These are phyloP conservation scores for Ceratobasidium sp. DNA, from an alignment of 1,284 basidiomycete genomes.

Conservation along the genomic window DNA sequence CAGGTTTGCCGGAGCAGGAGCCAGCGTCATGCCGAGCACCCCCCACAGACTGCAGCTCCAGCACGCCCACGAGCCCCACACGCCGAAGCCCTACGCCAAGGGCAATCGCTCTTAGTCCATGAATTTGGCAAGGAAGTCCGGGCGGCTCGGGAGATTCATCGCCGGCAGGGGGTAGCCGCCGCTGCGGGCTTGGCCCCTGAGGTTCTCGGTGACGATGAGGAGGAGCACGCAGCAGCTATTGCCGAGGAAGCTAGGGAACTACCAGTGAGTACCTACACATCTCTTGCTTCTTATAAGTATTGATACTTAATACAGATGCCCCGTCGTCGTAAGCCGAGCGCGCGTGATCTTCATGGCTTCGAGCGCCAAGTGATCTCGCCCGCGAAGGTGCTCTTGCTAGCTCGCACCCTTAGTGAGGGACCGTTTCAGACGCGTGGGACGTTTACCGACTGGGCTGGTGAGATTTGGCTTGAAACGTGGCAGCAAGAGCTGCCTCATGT, in stretches of 20 bases:
- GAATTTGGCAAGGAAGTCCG: not conserved
- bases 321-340: constrained; percentile 3
- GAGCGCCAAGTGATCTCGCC: not conserved
- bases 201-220: not conserved
- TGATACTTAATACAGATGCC: not conserved
- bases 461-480: not conserved
- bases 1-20: not conserved
- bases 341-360: constrained; percentile 1
- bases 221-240: not conserved
- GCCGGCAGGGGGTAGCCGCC: not conserved
- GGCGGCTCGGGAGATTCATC: not conserved
- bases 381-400: not conserved
- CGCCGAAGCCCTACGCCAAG: not conserved
- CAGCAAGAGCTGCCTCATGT: not conserved
- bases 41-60: not conserved
- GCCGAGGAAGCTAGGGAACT: not conserved
- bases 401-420: not conserved
- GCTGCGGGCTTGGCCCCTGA: not conserved
- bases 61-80: not conserved
- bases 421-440: not conserved
- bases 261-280: not conserved
- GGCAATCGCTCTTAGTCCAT: not conserved
- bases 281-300: not conserved
- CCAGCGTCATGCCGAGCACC: not conserved
- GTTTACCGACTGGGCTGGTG: not conserved